Evolutionary conservation across 2,329 filamentous ascomycete species (phyloP).

Genomic region (Metarhizium album): DNA sequence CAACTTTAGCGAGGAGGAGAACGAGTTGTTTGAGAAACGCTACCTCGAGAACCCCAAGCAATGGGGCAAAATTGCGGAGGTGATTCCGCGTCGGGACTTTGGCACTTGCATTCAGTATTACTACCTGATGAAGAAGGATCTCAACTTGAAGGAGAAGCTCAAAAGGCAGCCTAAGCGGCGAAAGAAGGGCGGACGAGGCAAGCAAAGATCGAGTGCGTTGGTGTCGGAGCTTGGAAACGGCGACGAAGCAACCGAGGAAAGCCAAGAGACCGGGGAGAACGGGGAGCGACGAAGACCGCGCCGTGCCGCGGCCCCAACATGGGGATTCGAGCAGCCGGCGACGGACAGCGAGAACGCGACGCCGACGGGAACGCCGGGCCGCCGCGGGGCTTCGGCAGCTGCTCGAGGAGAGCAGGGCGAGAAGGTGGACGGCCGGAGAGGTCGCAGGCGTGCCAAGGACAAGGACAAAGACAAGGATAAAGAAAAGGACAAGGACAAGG

Average conservation of each 20-base stretch:
- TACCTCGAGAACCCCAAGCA: constrained; percentile 72
- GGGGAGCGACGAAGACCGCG: constrained; percentile 51
- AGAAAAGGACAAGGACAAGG: constrained; percentile 20
- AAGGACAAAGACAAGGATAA: constrained; percentile 20
- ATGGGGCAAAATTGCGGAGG: constrained; percentile 67
- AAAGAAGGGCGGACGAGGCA: constrained; percentile 44
- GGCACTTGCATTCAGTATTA: constrained; percentile 79
- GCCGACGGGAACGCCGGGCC: constrained; percentile 45
- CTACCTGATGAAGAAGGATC: constrained; percentile 66
- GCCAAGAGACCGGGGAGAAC: constrained; percentile 45
- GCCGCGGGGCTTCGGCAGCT: constrained; percentile 30
- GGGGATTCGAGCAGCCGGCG: constrained; percentile 49
- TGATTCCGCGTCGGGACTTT: constrained; percentile 57
- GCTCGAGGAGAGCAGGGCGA: constrained; percentile 34
- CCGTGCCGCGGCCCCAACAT: constrained; percentile 60
- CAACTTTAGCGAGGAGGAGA: constrained; percentile 65
- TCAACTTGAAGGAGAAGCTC: constrained; percentile 67
- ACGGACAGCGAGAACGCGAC: constrained; percentile 51
- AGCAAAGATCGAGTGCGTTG: constrained; percentile 51
- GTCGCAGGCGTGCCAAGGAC: constrained; percentile 29
- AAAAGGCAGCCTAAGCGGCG: constrained; percentile 51
- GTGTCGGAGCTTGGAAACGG: constrained; percentile 55
- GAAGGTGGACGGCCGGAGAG: constrained; percentile 31
- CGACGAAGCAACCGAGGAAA: constrained; percentile 46
- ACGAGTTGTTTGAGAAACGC: constrained; percentile 58